Evolutionary conservation across 192 early-diverging fungal genomes (phyloP), one percentile per base, ranked within the genome.

Genomic region (Rhizoclosmatium sp.): DNA sequence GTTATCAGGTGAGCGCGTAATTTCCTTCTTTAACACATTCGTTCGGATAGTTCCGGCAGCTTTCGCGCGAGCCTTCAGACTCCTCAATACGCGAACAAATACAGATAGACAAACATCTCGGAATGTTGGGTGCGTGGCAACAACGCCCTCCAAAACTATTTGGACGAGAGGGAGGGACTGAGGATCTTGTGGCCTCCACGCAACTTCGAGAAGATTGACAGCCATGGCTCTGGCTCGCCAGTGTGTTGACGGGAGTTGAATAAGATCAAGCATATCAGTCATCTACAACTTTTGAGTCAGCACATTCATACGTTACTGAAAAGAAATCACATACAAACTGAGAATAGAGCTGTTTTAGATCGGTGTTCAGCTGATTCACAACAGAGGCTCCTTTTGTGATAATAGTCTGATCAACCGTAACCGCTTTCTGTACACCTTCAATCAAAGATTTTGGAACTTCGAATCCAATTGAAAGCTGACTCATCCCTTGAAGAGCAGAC

Each of bases 221-320:
- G 92, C 87, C 89, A 97, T 94, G 2, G 90, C 87, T 0, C 89
- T 87, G 84, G 94, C 95, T 12, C 94, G 89, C 95, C 96, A 95
- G 45, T 95, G 95, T 0, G 94, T 81, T 7, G 85, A 85, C 2
- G 87, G 82, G 56, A 89, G 85, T 51, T 89, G 84, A 39, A 92
- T 76, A 47, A 94, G 78, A 16, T 84, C 87, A 16, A 93, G 84
- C 71, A 97, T 85, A 12, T 85, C 81, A 0, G 40, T 47, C 16
- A 82, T 5, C 60, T 59, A 64, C 9, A 47, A 23, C 4, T 3
- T 31, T 41, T 65, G 7, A 59, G 45, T 46, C 23, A 39, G 40
- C 79, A 76, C 9, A 31, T 0, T 23, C 0, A 1, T 7, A 23
- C 7, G 0, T 7, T 21, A 0, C 10, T 7, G 60, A 21, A 0